Base-by-base conservation (phyloP, 2,329 filamentous ascomycete species). In the Aspergillus fumigatiaffinis region DNA sequence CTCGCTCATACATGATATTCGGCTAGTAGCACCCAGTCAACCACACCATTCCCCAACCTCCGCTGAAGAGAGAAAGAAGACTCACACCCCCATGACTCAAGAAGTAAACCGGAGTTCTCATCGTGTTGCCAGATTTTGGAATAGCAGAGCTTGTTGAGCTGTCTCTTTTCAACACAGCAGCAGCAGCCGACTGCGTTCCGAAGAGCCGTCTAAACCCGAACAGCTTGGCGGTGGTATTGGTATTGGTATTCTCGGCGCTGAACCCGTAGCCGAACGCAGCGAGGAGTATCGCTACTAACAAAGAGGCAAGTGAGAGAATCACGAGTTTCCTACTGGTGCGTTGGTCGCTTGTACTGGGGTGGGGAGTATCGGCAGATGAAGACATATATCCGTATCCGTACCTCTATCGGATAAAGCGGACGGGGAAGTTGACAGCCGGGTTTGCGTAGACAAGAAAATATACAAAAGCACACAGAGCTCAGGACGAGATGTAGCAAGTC, bases 1-100 rank as follows among this genome's bases (percentile, higher is more conserved):
- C 70, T 3, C 78, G 83, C n/a, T 89, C 79, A 66, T 87, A 88
- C 79, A 89, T 87, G 38, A 89, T 80, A 63, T 80, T 85, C 3
- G 87, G 88, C 73, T 76, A n/a, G 25, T 9, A 23, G 6, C 29
- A 44, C 5, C n/a, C 7, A 21, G 20, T 49, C 38, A 41, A 38
- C 20, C 20, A 17, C n/a, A 44, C 17, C 41, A 14, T 42, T n/a
- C 17, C 26, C 3, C 32, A 6, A 14, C 2, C 32, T 38, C 7
- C 32, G 14, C 32, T 1, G 21, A n/a, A 17, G 3, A 49, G 32
- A 21, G 14, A 28, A 0, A 4, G 21, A 25, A 51, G 53, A 71
- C 73, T 55, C 58, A 76, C 73, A 50, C 78, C 79, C 14, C 79
- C 79, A 73, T 79, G 76, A 55, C 78, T 79, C 29, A 84, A 67